Conservation (phyloP, 148 eudicot species). For the Rheum nobile region DNA sequence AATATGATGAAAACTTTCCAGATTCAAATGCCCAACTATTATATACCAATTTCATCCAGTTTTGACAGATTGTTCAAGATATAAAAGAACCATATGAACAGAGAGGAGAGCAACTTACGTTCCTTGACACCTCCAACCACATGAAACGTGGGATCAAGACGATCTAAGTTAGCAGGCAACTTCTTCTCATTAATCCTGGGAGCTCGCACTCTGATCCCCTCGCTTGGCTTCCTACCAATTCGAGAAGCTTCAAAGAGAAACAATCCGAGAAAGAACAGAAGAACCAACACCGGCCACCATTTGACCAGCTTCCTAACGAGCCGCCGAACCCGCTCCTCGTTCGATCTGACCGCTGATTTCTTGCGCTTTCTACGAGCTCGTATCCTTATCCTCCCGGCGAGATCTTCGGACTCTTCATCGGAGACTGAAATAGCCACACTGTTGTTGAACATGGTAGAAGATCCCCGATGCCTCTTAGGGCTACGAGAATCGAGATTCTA, state of each 20-base stretch:
- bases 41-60: neutral
- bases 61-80: neutral
- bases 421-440: conserved; percentile 38
- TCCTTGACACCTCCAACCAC: conserved; percentile 56
- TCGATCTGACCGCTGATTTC: conserved; percentile 23
- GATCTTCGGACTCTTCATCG: conserved; percentile 47
- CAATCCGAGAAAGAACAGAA: conserved; percentile 35
- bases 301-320: conserved; percentile 19
- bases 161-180: conserved; percentile 37
- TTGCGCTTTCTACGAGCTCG: conserved; percentile 46
- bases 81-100: neutral
- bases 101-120: conserved; percentile 32
- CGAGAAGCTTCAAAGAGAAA: conserved; percentile 55
- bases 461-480: neutral
- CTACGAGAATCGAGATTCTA: neutral
- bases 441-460: conserved; percentile 21
- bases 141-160: conserved; percentile 45
- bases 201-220: neutral
- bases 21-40: neutral
- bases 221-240: conserved; percentile 22
- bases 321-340: conserved; percentile 14
- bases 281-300: conserved; percentile 62
- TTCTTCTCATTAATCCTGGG: conserved; percentile 10
- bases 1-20: neutral
- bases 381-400: conserved; percentile 14